Evolutionary conservation across 495 filamentous ascomycete genomes (phyloP).

Genomic region (Peziza echinospora): DNA sequence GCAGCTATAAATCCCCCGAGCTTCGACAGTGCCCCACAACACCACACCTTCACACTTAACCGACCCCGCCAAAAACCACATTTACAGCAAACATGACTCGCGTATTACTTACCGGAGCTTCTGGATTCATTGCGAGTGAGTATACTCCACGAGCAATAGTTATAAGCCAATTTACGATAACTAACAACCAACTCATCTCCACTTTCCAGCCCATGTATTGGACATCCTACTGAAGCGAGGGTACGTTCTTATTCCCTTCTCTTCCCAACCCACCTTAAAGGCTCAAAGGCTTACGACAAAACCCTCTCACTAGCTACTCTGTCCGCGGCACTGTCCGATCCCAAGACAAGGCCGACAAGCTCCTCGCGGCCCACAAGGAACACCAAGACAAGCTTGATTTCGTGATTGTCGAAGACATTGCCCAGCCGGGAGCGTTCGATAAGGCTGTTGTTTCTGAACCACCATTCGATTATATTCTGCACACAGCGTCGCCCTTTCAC

Average conservation of each 20-base stretch:
- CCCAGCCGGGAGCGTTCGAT: conserved; percentile 52
- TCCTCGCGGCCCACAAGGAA: conserved; percentile 43
- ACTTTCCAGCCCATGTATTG: conserved; percentile 59
- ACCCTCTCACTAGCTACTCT: conserved; percentile 29
- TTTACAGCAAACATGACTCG: too few relatives aligned
- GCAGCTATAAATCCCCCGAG: too few relatives aligned
- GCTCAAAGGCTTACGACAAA: neutral
- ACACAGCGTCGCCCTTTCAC: conserved; percentile 78
- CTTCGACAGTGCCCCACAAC: too few relatives aligned
- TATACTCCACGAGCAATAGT: too few relatives aligned
- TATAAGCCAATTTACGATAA: too few relatives aligned
- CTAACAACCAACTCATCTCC: too few relatives aligned
- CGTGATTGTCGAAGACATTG: conserved; percentile 66
- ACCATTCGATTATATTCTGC: conserved; percentile 65
- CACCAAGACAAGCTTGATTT: conserved; percentile 46
- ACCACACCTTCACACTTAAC: too few relatives aligned
- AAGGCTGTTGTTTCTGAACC: conserved; percentile 49
- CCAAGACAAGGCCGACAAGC: conserved; percentile 53
- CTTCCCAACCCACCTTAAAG: conserved; percentile 1
- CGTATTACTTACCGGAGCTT: conserved; percentile 39
- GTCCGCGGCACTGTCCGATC: conserved; percentile 72
- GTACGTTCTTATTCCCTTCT: conserved; percentile 19
- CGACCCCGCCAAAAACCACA: too few relatives aligned
- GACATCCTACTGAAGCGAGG: conserved; percentile 46
- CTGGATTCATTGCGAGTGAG: conserved; percentile 59